A percentile compares a stretch with the other conserved stretches of the same genome.
Conservation (phyloP, 305 asterid genomes). For the Ilex paraguariensis region DNA sequence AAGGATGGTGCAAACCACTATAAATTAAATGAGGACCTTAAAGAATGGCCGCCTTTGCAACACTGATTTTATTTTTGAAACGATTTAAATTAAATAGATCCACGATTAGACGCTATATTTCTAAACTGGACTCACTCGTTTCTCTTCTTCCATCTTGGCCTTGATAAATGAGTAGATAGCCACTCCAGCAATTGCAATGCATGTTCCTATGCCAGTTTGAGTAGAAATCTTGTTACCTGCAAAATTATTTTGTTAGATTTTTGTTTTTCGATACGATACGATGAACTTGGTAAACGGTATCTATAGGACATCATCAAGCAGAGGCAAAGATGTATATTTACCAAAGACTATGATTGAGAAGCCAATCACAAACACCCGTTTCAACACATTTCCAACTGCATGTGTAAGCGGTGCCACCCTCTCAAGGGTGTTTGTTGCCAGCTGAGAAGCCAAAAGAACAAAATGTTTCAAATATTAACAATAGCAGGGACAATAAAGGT, state of each 20-base stretch:
- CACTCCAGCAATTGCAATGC: constrained; percentile 91
- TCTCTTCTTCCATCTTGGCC: constrained; percentile 98
- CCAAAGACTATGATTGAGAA: constrained; percentile 92
- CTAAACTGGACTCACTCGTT: constrained; percentile 51
- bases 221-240: constrained; percentile 94
- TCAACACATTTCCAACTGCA: constrained; percentile 96
- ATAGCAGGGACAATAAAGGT: not conserved
- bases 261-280: no score
- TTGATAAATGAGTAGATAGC: constrained; percentile 90
- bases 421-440: constrained; percentile 98
- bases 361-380: constrained; percentile 97
- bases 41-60: no score
- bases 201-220: constrained; percentile 93
- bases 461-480: not conserved
- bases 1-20: not conserved
- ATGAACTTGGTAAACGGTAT: no score
- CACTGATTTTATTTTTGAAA: not conserved
- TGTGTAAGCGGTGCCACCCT: constrained; percentile 98
- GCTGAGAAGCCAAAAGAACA: constrained; percentile 33
- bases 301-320: no score
- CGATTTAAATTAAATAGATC: not conserved
- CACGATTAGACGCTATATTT: not conserved
- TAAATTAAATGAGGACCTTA: not conserved
- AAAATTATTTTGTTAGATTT: constrained; percentile 8
- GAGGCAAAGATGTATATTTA: constrained; percentile 12